Base-by-base conservation (phyloP, 2,329 filamentous ascomycete species). In the Amauroascus verrucosus region DNA sequence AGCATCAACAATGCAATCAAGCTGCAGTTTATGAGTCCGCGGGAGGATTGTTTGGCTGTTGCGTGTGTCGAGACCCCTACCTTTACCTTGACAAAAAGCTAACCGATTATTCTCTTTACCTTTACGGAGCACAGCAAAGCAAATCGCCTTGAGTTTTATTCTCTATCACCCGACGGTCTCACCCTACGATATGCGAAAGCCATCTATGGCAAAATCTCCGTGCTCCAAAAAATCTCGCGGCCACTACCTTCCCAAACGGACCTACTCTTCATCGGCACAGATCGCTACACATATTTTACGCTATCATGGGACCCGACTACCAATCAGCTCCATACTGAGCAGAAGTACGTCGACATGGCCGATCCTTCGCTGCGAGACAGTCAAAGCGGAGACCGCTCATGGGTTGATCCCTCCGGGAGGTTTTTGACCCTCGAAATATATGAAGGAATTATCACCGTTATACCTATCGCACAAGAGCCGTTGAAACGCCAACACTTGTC, bases 211-310 rank as follows among this genome's bases (percentile, higher is more conserved):
- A 87, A 85, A 60, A 83, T 97, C 60, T 84, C 86, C 6, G 87
- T 96, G 75, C 78, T 96, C 13, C 81, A 93, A 63, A 84, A 83
- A 63, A 76, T 98, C 46, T 82, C 82, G 24, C 63, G 66, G 3
- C 65, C 66, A 1, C 60, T 63, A 2, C 88, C 90, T 5, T 83
- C 84, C 26, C 70, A 77, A 4, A 88, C 83, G 46, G 89, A 97
- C 61, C 81, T 96, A 57, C 80, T 98, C 56, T 95, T 98, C 65
- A 79, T 98, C 54, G 91, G 89, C 48, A 98, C 93, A 45, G 86
- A 95, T 65, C 82, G 86, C 53, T 86, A 87, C 61, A 84, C 89
- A 63, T 97, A 95, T 72, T 95, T 97, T 68, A 95, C 88, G 1
- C 70, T 95, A 18, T 82, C 78, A 14, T 98, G 93, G 90, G 83